A percentile compares a stretch with the other conserved stretches of the same genome.
These are phyloP conservation scores for Pyrus betulifolia DNA, from an alignment of 306 rosid species.

Conservation along the genomic window DNA sequence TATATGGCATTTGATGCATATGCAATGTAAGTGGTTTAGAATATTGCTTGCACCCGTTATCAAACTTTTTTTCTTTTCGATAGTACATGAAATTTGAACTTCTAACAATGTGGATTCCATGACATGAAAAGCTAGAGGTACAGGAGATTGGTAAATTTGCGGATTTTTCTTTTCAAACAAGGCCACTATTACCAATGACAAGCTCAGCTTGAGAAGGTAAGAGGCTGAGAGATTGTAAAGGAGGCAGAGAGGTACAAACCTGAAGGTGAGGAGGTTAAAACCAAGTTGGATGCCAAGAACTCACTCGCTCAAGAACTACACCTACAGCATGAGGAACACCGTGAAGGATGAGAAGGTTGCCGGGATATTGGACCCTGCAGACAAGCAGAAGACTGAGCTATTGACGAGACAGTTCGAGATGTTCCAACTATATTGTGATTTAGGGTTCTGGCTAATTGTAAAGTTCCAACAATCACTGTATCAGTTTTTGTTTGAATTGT, in stretches of 20 bases:
- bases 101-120: too few relatives aligned
- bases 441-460: too few relatives aligned
- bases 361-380: constrained; percentile 21
- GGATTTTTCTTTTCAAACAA: constrained; percentile 12
- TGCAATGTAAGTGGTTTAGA: too few relatives aligned
- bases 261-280: constrained; percentile 3
- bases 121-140: too few relatives aligned
- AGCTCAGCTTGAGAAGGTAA: constrained; percentile 40
- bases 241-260: constrained; percentile 39
- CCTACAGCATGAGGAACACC: constrained; percentile 37
- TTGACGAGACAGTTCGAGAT: constrained; percentile 20
- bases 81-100: too few relatives aligned
- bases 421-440: constrained; percentile 41
- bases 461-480: constrained; percentile 1
- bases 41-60: background rate
- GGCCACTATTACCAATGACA: constrained; percentile 36
- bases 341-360: constrained; percentile 32
- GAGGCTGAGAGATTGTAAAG: constrained; percentile 41
- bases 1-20: too few relatives aligned
- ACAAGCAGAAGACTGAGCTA: constrained; percentile 27
- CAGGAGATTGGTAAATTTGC: too few relatives aligned
- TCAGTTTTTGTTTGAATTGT: background rate
- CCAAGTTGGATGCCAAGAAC: constrained; percentile 40
- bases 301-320: constrained; percentile 24
- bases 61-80: too few relatives aligned